Evolutionary conservation across 139 green algal species (phyloP), one percentile per base, ranked within the genome.

Genomic region (Auxenochlorella pyrenoidosa): DNA sequence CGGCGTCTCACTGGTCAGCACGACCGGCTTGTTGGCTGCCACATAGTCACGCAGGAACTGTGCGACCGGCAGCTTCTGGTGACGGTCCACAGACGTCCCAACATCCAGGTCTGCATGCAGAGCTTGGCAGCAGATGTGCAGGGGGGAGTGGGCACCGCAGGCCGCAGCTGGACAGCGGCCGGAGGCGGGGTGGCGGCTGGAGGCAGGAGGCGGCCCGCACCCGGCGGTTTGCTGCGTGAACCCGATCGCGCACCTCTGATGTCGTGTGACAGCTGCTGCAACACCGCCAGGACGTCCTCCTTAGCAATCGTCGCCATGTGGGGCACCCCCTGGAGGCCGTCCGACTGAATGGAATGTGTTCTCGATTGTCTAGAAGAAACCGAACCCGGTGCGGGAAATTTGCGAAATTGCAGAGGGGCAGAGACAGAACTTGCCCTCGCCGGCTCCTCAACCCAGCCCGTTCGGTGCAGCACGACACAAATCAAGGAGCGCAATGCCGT

Each of bases 11-110:
- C 87, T 73, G 0, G 65, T 90, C 5, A 92, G 36, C 16, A 92
- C 40, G 21, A 90, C 79, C 0, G 89, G 89, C 26, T 88, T 88
- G 70, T 83, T 89, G 68, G 78, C 47, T 2, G 63, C 85, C 30
- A 92, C 89, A 44, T 88, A 92, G 5, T 92, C 89, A 5, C 85
- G 40, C 51, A 89, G 28, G 38, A 92, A 92, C 40, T 76, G 40
- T 18, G 86, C 32, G 6, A 81, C 77, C 15, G 58, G n/a, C n/a
- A 90, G 51, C 54, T 73, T 38, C n/a, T 43, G 21, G 36, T 87
- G 51, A 13, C 78, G 40, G 32, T 79, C 54, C 10, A 91, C 88
- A 8, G 22, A 10, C 13, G 77, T 65, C 4, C 88, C 88, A 5
- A 91, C 47, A n/a, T 86, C 85, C n/a, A 89, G 79, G 40, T 91